Conservation (phyloP, 306 rosid genomes). For the Trifolium dubium region DNA sequence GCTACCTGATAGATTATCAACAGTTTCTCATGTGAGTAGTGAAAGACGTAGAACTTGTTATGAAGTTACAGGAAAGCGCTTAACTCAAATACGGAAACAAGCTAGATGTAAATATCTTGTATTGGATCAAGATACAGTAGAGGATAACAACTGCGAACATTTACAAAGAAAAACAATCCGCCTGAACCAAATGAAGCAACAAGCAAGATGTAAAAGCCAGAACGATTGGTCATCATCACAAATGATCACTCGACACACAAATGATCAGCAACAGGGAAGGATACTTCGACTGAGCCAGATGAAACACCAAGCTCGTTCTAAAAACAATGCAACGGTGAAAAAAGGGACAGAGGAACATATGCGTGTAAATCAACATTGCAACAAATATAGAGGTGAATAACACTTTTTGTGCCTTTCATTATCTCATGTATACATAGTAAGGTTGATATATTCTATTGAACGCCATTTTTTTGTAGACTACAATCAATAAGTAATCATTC, state of each 20-base stretch:
- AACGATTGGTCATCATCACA: background rate
- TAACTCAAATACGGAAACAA: conserved; percentile 44
- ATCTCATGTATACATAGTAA: conserved; percentile 3
- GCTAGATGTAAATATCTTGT: conserved; percentile 39
- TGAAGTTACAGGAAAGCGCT: conserved; percentile 29
- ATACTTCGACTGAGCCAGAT: conserved; percentile 40
- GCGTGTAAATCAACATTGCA: conserved; percentile 16
- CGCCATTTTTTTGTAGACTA: background rate
- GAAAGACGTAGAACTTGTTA: background rate
- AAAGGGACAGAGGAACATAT: conserved; percentile 14
- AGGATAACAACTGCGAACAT: background rate
- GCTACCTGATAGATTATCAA: conserved; percentile 30
- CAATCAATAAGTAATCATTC: conserved; percentile 15
- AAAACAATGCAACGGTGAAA: conserved; percentile 11
- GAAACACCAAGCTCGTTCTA: conserved; percentile 46
- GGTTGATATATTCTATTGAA: conserved; percentile 23
- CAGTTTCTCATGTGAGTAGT: conserved; percentile 15
- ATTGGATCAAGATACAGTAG: background rate
- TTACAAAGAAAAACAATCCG: conserved; percentile 36
- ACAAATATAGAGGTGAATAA: conserved; percentile 35
- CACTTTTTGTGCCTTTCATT: background rate
- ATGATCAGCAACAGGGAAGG: conserved; percentile 18
- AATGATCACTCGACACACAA: background rate
- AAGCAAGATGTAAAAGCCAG: conserved; percentile 40
- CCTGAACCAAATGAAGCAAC: conserved; percentile 42